Evolutionary conservation across 2,329 filamentous ascomycete genomes (phyloP).

Genomic region (Metarhizium guizhouense): DNA sequence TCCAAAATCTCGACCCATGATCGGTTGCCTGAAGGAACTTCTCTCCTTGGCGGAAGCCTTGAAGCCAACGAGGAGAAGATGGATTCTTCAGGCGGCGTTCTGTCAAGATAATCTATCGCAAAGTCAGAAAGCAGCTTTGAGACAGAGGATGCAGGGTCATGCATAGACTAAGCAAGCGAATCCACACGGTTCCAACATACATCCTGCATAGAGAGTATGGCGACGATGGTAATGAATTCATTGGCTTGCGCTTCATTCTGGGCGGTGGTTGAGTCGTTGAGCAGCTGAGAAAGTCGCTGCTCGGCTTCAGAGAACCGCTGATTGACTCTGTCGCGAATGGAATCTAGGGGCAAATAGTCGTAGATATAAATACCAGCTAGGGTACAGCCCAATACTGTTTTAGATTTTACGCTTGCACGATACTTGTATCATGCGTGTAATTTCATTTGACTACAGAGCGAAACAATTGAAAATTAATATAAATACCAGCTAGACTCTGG

Average conservation of each 20-base stretch:
- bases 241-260: constrained; percentile 15
- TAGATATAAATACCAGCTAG: too few species aligned
- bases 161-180: neutral
- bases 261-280: constrained; percentile 15
- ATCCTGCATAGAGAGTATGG: constrained; percentile 31
- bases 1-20: constrained; percentile 27
- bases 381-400: too few species aligned
- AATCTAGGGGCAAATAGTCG: constrained; percentile 26
- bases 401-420: too few species aligned
- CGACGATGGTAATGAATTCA: constrained; percentile 27
- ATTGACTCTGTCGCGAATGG: constrained; percentile 23
- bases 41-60: constrained; percentile 27
- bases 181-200: too few species aligned
- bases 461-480: too few species aligned
- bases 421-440: too few species aligned
- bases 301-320: constrained; percentile 22
- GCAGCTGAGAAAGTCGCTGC: constrained; percentile 18
- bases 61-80: constrained; percentile 26
- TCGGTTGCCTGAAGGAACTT: constrained; percentile 25
- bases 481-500: constrained; percentile 30
- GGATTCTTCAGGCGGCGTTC: constrained; percentile 26
- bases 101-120: constrained; percentile 23
- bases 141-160: too few species aligned
- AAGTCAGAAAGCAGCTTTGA: neutral
- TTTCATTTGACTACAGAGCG: too few species aligned